These are phyloP conservation scores for Blastobotrys ciferrii DNA, from an alignment of 1,139 yeast genomes.

Conservation along the genomic window DNA sequence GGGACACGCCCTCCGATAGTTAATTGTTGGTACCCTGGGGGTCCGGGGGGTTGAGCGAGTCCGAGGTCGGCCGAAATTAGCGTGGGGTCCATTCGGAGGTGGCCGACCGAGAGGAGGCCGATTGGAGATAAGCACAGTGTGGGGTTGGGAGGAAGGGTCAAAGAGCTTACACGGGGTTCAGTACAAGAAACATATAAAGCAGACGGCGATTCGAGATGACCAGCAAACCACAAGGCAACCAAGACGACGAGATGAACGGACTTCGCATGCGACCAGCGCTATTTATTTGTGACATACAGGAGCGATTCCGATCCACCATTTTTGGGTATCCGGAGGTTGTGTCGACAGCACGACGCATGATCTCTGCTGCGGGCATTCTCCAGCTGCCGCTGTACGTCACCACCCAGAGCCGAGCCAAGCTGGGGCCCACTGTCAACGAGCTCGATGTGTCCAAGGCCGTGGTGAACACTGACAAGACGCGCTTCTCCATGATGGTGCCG, in stretches of 20 bases:
- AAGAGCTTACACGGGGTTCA: not conserved
- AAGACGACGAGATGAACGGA: constrained; percentile 9
- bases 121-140: not conserved
- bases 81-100: not conserved
- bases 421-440: constrained; percentile 31
- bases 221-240: not conserved
- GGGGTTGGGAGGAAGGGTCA: not conserved
- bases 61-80: too few species aligned
- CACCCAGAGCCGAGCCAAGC: constrained; percentile 29
- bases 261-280: constrained; percentile 29
- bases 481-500: constrained; percentile 30
- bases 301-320: constrained; percentile 26
- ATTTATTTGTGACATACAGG: constrained; percentile 31
- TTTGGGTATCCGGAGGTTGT: constrained; percentile 27
- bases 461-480: constrained; percentile 30
- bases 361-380: constrained; percentile 27
- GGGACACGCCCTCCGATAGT: too few species aligned
- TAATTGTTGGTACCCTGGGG: too few species aligned
- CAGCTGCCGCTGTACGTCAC: constrained; percentile 31
- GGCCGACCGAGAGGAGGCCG: not conserved
- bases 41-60: too few species aligned
- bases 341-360: constrained; percentile 23
- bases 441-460: constrained; percentile 25
- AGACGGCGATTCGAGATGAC: not conserved
- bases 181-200: not conserved